Conservation (phyloP, 495 filamentous ascomycete genomes). For the Talaromyces borbonicus region DNA sequence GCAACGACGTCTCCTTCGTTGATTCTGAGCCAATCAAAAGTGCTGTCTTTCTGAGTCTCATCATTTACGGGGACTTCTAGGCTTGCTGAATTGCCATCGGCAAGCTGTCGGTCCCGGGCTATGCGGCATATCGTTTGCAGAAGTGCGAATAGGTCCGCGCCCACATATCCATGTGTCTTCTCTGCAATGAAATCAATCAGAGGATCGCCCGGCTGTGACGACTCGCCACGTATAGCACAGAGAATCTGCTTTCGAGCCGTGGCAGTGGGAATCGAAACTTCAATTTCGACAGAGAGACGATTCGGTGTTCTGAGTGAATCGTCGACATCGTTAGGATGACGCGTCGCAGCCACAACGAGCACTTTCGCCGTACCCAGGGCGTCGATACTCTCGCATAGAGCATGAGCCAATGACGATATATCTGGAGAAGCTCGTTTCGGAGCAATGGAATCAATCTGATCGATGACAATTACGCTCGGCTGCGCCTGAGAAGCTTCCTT, state of each 20-base stretch:
- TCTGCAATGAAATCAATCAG: constrained; percentile 40
- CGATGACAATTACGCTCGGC: constrained; percentile 76
- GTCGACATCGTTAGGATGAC: constrained; percentile 66
- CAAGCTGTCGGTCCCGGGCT: constrained; percentile 25
- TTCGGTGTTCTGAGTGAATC: constrained; percentile 55
- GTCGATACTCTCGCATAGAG: constrained; percentile 37
- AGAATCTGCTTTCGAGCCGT: constrained; percentile 66
- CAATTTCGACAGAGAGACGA: constrained; percentile 61
- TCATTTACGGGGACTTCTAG: neutral
- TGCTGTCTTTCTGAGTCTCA: neutral
- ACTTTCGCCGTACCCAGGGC: constrained; percentile 36
- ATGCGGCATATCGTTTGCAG: constrained; percentile 37
- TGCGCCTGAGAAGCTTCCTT: constrained; percentile 58
- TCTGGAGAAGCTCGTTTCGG: constrained; percentile 44
- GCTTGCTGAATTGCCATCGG: constrained; percentile 1
- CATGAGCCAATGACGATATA: constrained; percentile 23
- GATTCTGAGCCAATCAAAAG: constrained; percentile 15
- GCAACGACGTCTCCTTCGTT: constrained; percentile 41
- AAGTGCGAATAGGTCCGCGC: constrained; percentile 48
- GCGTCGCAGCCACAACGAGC: constrained; percentile 64
- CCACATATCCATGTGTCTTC: constrained; percentile 61
- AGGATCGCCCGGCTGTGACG: constrained; percentile 20
- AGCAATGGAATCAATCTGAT: constrained; percentile 68
- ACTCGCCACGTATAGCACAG: constrained; percentile 28
- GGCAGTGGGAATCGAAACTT: constrained; percentile 70